Base-by-base conservation (phyloP, 495 filamentous ascomycete species). In the Chlorociboria aeruginascens region DNA sequence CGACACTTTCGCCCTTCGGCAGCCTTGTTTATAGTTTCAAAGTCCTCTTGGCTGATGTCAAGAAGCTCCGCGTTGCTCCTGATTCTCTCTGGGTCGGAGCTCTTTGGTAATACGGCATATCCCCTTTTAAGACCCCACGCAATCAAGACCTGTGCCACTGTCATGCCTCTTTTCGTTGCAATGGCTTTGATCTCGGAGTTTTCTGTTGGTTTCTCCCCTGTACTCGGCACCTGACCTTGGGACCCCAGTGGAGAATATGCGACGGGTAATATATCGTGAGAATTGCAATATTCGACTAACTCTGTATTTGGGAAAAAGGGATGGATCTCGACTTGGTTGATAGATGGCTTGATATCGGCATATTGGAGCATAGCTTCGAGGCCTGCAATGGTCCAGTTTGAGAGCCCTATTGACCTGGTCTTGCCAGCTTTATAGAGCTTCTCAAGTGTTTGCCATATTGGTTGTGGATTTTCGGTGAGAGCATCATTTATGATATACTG, bases 301-400 rank as follows among this genome's bases (percentile, higher is more conserved):
- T 37, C 36, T 4, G 45, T 47, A 14, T 63, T 54, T 28, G 55
- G 55, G 67, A 75, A 73, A 66, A 73, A 84, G 46, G 86, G 86
- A 67, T 92, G 86, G 16, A 89, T 69, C 66, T 95, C 88, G 57
- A 94, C 80, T 69, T 94, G 86, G 75, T 94, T 93, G 54, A 89
- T 85, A 8, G 83, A 79, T 3, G 87, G 88, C 35, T 80, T 71
- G 55, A 79, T 81, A 42, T 73, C 20, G 13, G 47, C 43, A 30
- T 51, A 51, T 30, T 8, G 32, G 13, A 76, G 79, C 66, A 71
- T 83, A 17, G 70, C 54, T 57, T 81, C 82, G 45, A 81, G 69
- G 43, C 82, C 77, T 57, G 84, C 68, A 46, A 86, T 80, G 1
- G 50, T 53, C 35, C 36, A 57, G 37, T 53, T 57, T 3, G 54